Evolutionary conservation across 140 eudicot species (phyloP).

Genomic region (Cichorium intybus): DNA sequence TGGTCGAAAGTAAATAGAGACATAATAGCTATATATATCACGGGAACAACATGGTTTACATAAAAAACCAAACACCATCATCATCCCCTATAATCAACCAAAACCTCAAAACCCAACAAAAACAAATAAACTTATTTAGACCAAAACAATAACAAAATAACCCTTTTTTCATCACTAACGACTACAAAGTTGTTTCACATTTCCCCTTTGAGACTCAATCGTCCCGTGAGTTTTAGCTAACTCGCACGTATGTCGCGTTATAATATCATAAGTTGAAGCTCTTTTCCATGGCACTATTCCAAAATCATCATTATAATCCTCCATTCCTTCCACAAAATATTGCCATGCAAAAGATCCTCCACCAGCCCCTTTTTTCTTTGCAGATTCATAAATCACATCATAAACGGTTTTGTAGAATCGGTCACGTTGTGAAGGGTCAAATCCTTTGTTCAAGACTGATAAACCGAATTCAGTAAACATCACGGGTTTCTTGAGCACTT

Average conservation of each 20-base stretch:
- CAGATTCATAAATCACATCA: slow-evolving; percentile 64
- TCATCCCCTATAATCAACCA: slow-evolving; percentile 9
- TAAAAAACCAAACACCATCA: slow-evolving; percentile 15
- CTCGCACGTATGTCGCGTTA: slow-evolving; percentile 59
- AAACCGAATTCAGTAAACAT: slow-evolving; percentile 74
- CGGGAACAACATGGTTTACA: slow-evolving; percentile 18
- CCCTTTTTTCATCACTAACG: background rate
- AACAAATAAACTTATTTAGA: slow-evolving; percentile 7
- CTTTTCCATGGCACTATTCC: slow-evolving; percentile 80
- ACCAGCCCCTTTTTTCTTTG: slow-evolving; percentile 58
- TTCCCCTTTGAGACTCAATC: slow-evolving; percentile 35
- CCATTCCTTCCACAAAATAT: slow-evolving; percentile 79
- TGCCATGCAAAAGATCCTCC: slow-evolving; percentile 92
- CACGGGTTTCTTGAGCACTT: slow-evolving; percentile 61
- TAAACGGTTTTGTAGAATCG: slow-evolving; percentile 51
- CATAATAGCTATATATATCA: slow-evolving; percentile 8
- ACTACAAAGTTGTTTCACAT: slow-evolving; percentile 52
- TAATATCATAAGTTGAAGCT: slow-evolving; percentile 43
- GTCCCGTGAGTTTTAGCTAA: slow-evolving; percentile 54
- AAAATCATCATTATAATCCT: slow-evolving; percentile 66
- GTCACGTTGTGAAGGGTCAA: slow-evolving; percentile 56
- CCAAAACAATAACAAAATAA: background rate
- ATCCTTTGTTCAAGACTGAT: slow-evolving; percentile 59
- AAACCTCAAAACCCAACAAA: slow-evolving; percentile 6
- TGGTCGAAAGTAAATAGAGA: too few relatives aligned